Evolutionary conservation across 768 basidiomycete genomes (phyloP), one percentile per base, ranked within the genome.

Genomic region (Termitomyces sp.): DNA sequence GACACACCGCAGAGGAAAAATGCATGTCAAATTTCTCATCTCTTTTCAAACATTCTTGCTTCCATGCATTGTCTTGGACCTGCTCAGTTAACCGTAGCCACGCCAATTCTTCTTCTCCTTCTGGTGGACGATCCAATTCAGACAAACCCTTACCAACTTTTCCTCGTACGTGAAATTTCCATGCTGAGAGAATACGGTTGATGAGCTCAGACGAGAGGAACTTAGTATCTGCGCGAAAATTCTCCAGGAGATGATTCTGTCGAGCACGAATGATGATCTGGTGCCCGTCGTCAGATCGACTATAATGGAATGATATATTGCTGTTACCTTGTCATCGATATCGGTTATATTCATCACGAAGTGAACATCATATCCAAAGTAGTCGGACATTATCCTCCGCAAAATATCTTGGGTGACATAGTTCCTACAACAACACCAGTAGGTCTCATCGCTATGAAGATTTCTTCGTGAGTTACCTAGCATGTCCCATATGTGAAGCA

Each of bases 261-360:
- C 97, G 85, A 9, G 96, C 92, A 41, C 95, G 85, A 41, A 89
- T 69, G 63, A 98, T 98, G 68, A 98, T 99, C 97, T 98, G 50
- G 48, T 49, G 44, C 26, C 3, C 11, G 10, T 6, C 26, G 26
- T 61, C 19, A 62, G 51, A 53, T 53, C 21, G 6, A 41, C 9
- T 5, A 50, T 55, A 8, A 55, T 15, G 21, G 5, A 19, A 54
- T 28, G n/a, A 58, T 23, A 53, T 53, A 56, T 66, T 68, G 43
- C 21, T 30, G 75, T 53, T 57, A 91, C 96, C 84, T 99, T 99
- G 80, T 98, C 97, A 66, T 99, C 97, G 59, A 99, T 97, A 71
- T 99, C 96, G 5, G 97, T 99, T 63, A 99, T 84, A 71, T 99
- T 99, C 94, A 97, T 97, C 45, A 98, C 96, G 67, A 98, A 97